Conservation (phyloP, 2,329 filamentous ascomycete species). For the Fusarium falciforme region DNA sequence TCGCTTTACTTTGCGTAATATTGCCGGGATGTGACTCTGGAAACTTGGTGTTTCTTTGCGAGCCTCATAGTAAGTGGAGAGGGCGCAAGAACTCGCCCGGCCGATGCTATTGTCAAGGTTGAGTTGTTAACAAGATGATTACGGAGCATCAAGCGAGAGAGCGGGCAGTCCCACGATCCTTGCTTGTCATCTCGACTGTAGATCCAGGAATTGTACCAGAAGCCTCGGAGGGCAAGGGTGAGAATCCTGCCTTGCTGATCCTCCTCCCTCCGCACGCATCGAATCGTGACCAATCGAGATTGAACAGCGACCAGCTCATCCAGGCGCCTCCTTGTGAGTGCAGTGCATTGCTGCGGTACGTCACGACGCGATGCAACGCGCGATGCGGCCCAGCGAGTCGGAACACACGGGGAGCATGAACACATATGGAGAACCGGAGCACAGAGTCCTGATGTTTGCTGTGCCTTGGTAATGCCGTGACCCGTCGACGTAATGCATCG, state of each 20-base stretch:
- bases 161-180: conserved; percentile 33
- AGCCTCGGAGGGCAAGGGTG: conserved; percentile 33
- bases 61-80: conserved; percentile 18
- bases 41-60: background rate
- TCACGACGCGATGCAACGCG: conserved; percentile 20
- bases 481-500: conserved; percentile 18
- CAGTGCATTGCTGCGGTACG: conserved; percentile 17
- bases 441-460: conserved; percentile 7
- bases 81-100: conserved; percentile 18
- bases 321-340: background rate
- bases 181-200: conserved; percentile 38
- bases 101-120: conserved; percentile 4
- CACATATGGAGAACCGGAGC: background rate
- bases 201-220: conserved; percentile 34
- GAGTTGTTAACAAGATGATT: conserved; percentile 25
- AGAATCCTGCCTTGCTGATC: conserved; percentile 25
- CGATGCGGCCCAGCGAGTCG: conserved; percentile 9
- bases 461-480: conserved; percentile 29
- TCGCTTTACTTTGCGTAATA: conserved; percentile 2
- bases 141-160: conserved; percentile 31
- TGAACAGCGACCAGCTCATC: background rate
- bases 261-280: conserved; percentile 23
- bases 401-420: conserved; percentile 9
- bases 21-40: background rate
- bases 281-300: conserved; percentile 29